Evolutionary conservation across 2,329 filamentous ascomycete species (phyloP).

Genomic region (Sporothrix humicola): DNA sequence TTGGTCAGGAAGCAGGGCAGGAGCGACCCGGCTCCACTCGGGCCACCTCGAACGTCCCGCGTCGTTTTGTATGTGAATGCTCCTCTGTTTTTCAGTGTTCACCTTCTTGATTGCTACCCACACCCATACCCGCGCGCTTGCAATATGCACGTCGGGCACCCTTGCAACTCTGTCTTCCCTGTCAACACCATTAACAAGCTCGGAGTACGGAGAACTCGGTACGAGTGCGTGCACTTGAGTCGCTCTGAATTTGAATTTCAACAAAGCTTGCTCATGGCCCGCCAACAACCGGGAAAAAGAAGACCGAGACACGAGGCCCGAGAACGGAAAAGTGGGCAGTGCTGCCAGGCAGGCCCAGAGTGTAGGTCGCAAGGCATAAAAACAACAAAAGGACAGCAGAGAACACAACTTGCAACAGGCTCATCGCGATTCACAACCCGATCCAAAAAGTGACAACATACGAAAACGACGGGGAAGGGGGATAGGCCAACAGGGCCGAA

Average conservation of each 20-base stretch:
- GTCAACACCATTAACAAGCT: constrained; percentile 2
- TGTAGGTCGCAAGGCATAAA: too few relatives aligned
- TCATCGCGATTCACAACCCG: constrained; percentile 16
- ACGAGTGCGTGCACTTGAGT: not conserved
- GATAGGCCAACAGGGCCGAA: too few relatives aligned
- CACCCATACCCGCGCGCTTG: constrained; percentile 21
- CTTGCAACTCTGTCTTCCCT: not conserved
- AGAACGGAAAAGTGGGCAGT: too few relatives aligned
- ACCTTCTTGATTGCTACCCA: constrained; percentile 12
- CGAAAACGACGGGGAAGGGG: not conserved
- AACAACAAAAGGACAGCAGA: not conserved
- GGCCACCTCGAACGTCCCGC: not conserved
- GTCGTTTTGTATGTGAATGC: not conserved
- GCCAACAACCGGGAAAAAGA: not conserved
- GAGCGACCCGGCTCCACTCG: not conserved
- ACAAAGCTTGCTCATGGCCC: not conserved
- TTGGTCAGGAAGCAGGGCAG: not conserved
- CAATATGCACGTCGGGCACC: constrained; percentile 4
- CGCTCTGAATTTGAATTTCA: too few relatives aligned
- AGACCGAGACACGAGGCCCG: not conserved
- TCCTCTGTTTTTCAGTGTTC: not conserved
- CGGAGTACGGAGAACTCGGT: not conserved
- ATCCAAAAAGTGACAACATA: constrained; percentile 18
- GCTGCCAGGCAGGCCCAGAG: too few relatives aligned
- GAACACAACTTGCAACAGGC: not conserved